Evolutionary conservation across 2,329 filamentous ascomycete genomes (phyloP), one percentile per base, ranked within the genome.

Genomic region (Zasmidium citrigriseum): DNA sequence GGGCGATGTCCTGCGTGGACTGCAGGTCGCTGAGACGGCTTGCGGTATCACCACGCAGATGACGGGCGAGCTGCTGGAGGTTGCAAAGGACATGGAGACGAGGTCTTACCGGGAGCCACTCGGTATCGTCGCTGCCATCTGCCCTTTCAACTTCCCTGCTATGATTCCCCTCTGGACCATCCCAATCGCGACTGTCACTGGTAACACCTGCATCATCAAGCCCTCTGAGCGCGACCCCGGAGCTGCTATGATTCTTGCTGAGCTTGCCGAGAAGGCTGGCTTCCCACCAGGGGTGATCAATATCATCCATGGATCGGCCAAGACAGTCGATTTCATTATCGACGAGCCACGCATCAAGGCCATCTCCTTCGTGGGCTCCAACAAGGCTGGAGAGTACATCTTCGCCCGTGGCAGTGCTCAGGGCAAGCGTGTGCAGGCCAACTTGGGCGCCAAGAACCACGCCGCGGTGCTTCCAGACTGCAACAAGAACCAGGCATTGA

Each of bases 151-250:
- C 81, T 95, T 95, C 78, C 90, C 90, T 46, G 90, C 90, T 68
- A 96, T 96, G 90, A 95, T 96, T 74, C 91, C 90, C 2, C 82
- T 96, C n/a, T 96, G 90, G 90, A 91, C 85, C 61, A 92, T 96
- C 62, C 91, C 90, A 41, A 89, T 95, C 67, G 90, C 90, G 48
- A 90, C 90, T 46, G 85, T 93, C 24, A 91, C 89, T 18, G 90
- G 90, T 53, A 96, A 96, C 80, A 93, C 89, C 14, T 80, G 92
- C 58, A 85, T 96, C 66, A 81, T 96, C 67, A 96, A 96, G 83
- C 90, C 90, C 10, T 93, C 90, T 1, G 90, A 96, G 79, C 86
- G 90, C 58, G 90, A 93, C 69, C 90, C 90, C 9, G 90, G 90
- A 60, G 90, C 90, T 10, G 86, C 88, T 69, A 92, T 95, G 88